Percentiles rank a stretch among this genome's conserved stretches.
phyloP scores from a whole-genome alignment of 805 yeast species.

The Monosporozyma aerobia region DNA sequence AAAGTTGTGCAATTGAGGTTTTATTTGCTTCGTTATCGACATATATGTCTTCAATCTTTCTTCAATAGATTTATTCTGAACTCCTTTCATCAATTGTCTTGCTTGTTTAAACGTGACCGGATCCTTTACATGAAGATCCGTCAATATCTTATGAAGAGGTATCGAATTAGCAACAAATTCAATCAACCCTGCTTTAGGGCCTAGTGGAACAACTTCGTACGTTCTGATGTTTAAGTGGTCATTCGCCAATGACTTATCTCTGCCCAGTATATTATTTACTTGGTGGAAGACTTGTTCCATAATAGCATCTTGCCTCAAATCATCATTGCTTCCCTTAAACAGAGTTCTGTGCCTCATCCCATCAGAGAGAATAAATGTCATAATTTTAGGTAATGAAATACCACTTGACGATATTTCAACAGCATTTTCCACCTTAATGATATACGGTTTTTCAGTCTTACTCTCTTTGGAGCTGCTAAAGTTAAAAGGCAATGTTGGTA shows the following conservation, averaged over 20 bases:
- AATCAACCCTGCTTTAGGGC: constrained; percentile 78
- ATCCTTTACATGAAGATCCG: constrained; percentile 53
- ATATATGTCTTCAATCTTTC: constrained; percentile 40
- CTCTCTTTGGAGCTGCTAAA: constrained; percentile 35
- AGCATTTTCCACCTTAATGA: constrained; percentile 36
- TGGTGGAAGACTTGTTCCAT: constrained; percentile 95
- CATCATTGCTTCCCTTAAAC: constrained; percentile 83
- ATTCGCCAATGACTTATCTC: constrained; percentile 46
- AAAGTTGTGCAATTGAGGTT: constrained; percentile 62
- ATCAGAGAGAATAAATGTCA: constrained; percentile 42
- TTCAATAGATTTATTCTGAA: constrained; percentile 37
- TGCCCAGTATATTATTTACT: constrained; percentile 57
- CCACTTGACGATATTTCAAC: constrained; percentile 72
- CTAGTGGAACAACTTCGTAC: constrained; percentile 83
- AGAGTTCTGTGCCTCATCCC: constrained; percentile 55
- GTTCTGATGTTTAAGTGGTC: constrained; percentile 64
- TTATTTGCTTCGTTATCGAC: constrained; percentile 40
- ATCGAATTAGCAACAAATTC: constrained; percentile 78
- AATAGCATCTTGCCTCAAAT: constrained; percentile 87
- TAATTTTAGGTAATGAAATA: constrained; percentile 77
- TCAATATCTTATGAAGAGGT: constrained; percentile 60
- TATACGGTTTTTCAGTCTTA: constrained; percentile 40
- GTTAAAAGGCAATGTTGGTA: constrained; percentile 50
- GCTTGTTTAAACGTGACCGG: constrained; percentile 46
- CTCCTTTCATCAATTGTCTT: constrained; percentile 50